Conservation (phyloP, 768 basidiomycete genomes). For the Tricholoma sp. region DNA sequence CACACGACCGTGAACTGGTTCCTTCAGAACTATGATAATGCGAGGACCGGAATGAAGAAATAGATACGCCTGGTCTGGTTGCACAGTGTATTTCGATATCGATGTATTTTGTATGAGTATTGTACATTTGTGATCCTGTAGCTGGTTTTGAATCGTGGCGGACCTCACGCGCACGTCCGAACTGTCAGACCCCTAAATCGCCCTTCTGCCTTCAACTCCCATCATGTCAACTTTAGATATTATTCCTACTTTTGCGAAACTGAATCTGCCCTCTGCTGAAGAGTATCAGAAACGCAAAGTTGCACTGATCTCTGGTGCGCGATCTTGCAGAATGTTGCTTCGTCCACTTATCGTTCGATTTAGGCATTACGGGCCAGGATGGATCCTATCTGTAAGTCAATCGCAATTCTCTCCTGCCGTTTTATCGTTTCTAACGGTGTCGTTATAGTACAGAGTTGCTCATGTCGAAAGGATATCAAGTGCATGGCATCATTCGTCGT, state of each 20-base stretch:
- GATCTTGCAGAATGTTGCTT: constrained; percentile 13
- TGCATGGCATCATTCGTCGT: constrained; percentile 94
- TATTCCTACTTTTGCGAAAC: constrained; percentile 41
- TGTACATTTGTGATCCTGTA: neutral
- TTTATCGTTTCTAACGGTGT: constrained; percentile 4
- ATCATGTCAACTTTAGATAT: constrained; percentile 41
- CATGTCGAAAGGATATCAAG: constrained; percentile 83
- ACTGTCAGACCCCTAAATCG: too few species aligned
- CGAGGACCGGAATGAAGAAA: constrained; percentile 45
- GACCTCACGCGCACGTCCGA: too few species aligned
- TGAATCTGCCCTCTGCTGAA: constrained; percentile 63
- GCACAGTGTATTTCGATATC: too few species aligned
- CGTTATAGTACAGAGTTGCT: constrained; percentile 70
- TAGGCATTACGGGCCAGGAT: constrained; percentile 95
- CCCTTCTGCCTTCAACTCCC: constrained; percentile 6
- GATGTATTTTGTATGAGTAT: neutral
- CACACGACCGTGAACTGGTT: constrained; percentile 84
- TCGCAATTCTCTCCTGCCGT: constrained; percentile 2
- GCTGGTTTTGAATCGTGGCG: neutral
- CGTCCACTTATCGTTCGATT: constrained; percentile 1
- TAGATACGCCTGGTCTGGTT: neutral
- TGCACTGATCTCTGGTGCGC: constrained; percentile 85
- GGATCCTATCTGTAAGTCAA: constrained; percentile 83
- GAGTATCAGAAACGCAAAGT: constrained; percentile 90
- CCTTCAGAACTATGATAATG: constrained; percentile 70